A percentile compares a stretch with the other conserved stretches of the same genome.
phyloP scores from a whole-genome alignment of 2,329 filamentous ascomycete species.

The Colletotrichum aenigma region DNA sequence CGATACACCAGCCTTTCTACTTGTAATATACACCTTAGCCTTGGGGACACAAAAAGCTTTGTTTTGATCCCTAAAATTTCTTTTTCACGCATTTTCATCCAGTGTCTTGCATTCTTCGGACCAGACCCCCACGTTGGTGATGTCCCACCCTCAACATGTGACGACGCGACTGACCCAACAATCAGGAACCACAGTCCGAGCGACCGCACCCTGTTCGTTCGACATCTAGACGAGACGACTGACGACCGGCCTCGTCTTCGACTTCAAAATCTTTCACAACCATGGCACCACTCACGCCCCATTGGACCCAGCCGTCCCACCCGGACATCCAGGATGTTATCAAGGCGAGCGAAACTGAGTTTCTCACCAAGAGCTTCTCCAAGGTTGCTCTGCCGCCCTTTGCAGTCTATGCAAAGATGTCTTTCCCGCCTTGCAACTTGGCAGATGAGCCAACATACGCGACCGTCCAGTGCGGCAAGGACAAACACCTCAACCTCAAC shows the following conservation, averaged over 20 bases:
- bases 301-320: constrained; percentile 67
- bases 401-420: constrained; percentile 69
- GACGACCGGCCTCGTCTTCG: neutral
- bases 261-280: constrained; percentile 13
- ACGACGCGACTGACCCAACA: constrained; percentile 1
- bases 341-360: constrained; percentile 53
- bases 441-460: constrained; percentile 64
- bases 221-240: neutral
- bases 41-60: neutral
- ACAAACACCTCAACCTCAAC: constrained; percentile 66
- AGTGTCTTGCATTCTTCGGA: neutral
- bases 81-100: neutral
- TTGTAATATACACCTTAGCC: neutral
- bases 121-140: neutral
- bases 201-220: neutral
- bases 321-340: constrained; percentile 62
- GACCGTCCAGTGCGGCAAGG: constrained; percentile 63
- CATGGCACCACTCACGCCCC: constrained; percentile 62
- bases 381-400: constrained; percentile 62
- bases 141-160: neutral
- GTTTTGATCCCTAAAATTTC: neutral
- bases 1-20: neutral
- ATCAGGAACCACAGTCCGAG: neutral
- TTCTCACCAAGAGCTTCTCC: constrained; percentile 65
- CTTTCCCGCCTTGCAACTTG: constrained; percentile 66